Evolutionary conservation across 768 basidiomycete species (phyloP).

Genomic region (Tricholoma terreum): DNA sequence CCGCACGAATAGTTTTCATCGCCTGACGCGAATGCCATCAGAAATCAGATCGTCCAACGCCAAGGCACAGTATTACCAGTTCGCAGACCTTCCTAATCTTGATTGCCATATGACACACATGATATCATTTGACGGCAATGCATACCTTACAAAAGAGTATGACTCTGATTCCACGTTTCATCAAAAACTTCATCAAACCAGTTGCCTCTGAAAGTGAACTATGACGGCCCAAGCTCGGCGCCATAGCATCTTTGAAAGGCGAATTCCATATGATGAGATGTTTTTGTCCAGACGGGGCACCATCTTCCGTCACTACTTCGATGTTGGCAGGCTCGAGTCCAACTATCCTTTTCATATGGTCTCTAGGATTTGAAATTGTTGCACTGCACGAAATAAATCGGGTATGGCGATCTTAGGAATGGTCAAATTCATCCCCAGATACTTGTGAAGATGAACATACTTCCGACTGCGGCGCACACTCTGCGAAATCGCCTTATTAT

Average conservation of each 20-base stretch:
- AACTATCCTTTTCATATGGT: conserved; percentile 77
- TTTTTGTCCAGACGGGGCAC: conserved; percentile 77
- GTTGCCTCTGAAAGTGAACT: conserved; percentile 69
- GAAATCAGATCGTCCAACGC: neutral
- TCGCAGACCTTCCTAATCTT: conserved; percentile 83
- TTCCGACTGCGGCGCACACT: conserved; percentile 74
- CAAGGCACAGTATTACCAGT: conserved; percentile 43
- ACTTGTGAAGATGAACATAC: conserved; percentile 36
- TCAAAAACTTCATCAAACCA: conserved; percentile 70
- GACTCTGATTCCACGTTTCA: conserved; percentile 76
- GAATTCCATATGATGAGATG: conserved; percentile 81
- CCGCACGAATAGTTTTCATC: conserved; percentile 72
- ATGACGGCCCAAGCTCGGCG: conserved; percentile 51
- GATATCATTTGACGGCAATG: neutral
- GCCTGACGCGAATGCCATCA: conserved; percentile 43
- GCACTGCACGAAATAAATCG: conserved; percentile 86
- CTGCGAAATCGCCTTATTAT: conserved; percentile 74
- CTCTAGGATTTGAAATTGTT: conserved; percentile 72
- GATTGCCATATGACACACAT: neutral
- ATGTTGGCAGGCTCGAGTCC: conserved; percentile 61
- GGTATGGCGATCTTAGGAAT: conserved; percentile 44
- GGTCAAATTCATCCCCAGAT: neutral
- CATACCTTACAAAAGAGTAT: conserved; percentile 87
- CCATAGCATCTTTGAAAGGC: conserved; percentile 50
- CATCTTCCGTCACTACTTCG: conserved; percentile 71